A percentile compares a stretch with the other conserved stretches of the same genome.
phyloP scores from a whole-genome alignment of 805 yeast genomes.

The Nadsonia fulvescens region DNA sequence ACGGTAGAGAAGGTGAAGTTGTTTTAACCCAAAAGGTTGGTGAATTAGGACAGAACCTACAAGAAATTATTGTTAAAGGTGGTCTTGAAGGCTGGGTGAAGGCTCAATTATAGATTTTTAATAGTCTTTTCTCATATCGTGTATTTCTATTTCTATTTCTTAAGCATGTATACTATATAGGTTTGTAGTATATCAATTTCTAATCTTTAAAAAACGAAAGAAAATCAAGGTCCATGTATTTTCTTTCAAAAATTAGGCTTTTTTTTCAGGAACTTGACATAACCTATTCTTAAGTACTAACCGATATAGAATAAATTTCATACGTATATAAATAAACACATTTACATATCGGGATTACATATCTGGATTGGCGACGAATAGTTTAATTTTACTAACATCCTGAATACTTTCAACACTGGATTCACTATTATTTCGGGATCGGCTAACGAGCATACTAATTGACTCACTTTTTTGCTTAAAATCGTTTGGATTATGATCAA shows the following conservation, averaged over 20 bases:
- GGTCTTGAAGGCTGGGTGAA: conserved; percentile 98
- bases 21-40: conserved; percentile 79
- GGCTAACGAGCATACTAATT: conserved; percentile 2
- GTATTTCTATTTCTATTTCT: too few relatives aligned
- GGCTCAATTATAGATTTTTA: conserved; percentile 21
- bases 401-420: conserved; percentile 16
- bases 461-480: conserved; percentile 2
- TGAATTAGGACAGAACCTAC: conserved; percentile 85
- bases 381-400: conserved; percentile 17
- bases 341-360: too few relatives aligned
- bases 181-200: too few relatives aligned
- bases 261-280: too few relatives aligned
- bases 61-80: conserved; percentile 91
- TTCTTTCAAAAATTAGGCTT: too few relatives aligned
- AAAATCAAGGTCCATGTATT: too few relatives aligned
- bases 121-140: too few relatives aligned
- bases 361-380: conserved; percentile 24
- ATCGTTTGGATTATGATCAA: conserved; percentile 1
- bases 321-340: too few relatives aligned
- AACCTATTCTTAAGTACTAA: too few relatives aligned
- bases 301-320: too few relatives aligned
- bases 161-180: too few relatives aligned
- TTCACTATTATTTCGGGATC: conserved; percentile 10
- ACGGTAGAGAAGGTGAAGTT: conserved; percentile 31
- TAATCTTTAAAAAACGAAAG: too few relatives aligned